A percentile compares a stretch with the other conserved stretches of the same genome.
Conservation (phyloP, 2,329 filamentous ascomycete genomes). For the Sclerotinia spermophila region DNA sequence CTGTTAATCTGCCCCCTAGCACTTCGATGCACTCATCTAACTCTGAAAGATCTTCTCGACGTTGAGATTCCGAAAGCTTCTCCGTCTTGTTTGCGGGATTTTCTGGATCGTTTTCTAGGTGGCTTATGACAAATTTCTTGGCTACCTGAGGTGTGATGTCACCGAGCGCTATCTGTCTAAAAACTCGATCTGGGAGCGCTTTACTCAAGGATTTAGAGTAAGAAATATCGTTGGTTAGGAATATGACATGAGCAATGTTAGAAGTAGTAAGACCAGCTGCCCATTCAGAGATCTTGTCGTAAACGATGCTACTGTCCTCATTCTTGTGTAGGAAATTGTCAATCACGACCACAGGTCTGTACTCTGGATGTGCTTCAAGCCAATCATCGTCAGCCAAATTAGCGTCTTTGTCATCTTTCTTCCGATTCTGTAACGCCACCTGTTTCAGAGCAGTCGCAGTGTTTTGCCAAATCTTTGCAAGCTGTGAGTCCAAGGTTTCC, state of each 20-base stretch:
- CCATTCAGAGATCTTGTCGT: conserved; percentile 83
- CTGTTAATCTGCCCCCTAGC: conserved; percentile 88
- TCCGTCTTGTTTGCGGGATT: conserved; percentile 35
- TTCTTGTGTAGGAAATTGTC: conserved; percentile 88
- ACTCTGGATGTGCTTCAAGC: conserved; percentile 83
- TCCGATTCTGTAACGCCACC: conserved; percentile 66
- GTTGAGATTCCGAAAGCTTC: conserved; percentile 34
- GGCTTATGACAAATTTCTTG: conserved; percentile 83
- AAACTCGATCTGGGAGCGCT: conserved; percentile 84
- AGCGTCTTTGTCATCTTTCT: conserved; percentile 70
- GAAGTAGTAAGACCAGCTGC: conserved; percentile 79
- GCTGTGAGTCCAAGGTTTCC: conserved; percentile 83
- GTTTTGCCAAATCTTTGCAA: conserved; percentile 85
- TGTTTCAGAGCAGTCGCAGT: conserved; percentile 74
- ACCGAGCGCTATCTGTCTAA: conserved; percentile 78
- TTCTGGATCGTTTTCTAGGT: conserved; percentile 53
- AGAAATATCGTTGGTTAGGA: conserved; percentile 84
- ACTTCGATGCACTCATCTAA: conserved; percentile 78
- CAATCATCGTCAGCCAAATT: conserved; percentile 78
- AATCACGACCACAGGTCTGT: conserved; percentile 77
- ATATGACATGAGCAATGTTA: conserved; percentile 90
- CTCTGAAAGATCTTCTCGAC: conserved; percentile 55
- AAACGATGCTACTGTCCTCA: conserved; percentile 62
- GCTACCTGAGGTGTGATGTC: conserved; percentile 84
- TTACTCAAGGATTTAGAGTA: conserved; percentile 85